phyloP scores from a whole-genome alignment of 2,329 filamentous ascomycete genomes.

The Cercospora nicotianae region DNA sequence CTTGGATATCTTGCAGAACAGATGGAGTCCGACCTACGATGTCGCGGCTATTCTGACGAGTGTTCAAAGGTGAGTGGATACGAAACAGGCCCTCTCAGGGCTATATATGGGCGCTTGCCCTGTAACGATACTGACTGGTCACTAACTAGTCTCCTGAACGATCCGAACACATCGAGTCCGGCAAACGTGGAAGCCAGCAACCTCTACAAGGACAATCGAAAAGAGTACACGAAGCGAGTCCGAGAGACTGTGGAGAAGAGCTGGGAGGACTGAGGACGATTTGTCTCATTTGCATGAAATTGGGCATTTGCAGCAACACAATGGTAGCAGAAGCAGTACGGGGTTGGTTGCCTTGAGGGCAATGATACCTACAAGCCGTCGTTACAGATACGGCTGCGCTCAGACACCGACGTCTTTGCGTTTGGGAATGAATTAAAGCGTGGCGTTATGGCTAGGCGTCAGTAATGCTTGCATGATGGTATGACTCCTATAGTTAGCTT shows the following conservation, averaged over 20 bases:
- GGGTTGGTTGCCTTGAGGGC: not conserved
- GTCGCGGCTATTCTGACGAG: conserved; percentile 95
- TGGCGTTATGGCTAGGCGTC: conserved; percentile 1
- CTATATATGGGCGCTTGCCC: not conserved
- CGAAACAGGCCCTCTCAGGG: not conserved
- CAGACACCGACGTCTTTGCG: not conserved
- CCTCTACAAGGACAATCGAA: conserved; percentile 95
- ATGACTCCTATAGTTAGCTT: not conserved
- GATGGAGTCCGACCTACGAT: conserved; percentile 98
- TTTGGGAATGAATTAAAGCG: conserved; percentile 2
- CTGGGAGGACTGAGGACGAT: conserved; percentile 70
- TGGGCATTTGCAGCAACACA: not conserved
- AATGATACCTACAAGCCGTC: not conserved
- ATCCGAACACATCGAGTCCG: conserved; percentile 96
- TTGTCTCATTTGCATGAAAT: not conserved
- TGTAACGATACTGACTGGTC: not conserved
- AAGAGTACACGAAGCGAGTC: conserved; percentile 93
- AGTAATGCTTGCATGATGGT: conserved; percentile 1
- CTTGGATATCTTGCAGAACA: conserved; percentile 93
- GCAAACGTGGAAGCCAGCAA: conserved; percentile 98
- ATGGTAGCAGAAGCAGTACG: not conserved
- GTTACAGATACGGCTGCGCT: not conserved
- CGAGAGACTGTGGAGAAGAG: conserved; percentile 98
- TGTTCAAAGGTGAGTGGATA: conserved; percentile 75
- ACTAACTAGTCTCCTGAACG: conserved; percentile 77